Base-by-base conservation (phyloP, 192 early-diverging fungal genomes). In the Jimgerdemannia lactiflua region DNA sequence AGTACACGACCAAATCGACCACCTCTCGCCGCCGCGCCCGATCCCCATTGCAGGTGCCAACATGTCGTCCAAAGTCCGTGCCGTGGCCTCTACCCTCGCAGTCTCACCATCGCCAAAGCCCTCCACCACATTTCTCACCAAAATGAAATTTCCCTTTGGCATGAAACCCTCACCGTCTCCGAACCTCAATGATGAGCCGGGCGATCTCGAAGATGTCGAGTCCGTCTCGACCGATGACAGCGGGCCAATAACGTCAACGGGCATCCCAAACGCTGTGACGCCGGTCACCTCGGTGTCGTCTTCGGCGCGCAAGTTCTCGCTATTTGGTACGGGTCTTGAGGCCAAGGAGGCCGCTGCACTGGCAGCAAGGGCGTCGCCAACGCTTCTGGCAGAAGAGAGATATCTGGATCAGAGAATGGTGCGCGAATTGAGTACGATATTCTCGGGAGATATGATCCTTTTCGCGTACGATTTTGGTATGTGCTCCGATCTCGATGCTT, bases 381-480 rank as follows among this genome's bases (percentile, higher is more conserved):
- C 74, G n/a, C 77, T 79, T 4, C 77, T 82, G 39, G 4, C 73
- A 39, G 80, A 77, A 70, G 79, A 83, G 29, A 74, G 73, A 17
- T 39, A 69, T 3, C 72, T 89, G 70, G 88, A 89, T 39, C 72
- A 77, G 20, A 80, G 88, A 10, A 70, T 89, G 17, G 67, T 86
- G 3, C 77, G 78, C 20, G 85, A 89, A 73, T 76, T 89, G 3
- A 79, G 74, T 11, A 74, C 81, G 11, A 70, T 89, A 29, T 88
- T 89, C 75, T 74, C 81, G 9, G 75, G 74, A 3, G 67, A 73
- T 3, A 83, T 83, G 67, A 88, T 87, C 71, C 78, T 85, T 66
- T 88, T 83, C 64, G 83, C 88, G 8, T 81, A 78, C 64, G 81
- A 79, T 17, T 82, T 78, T 71, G 84, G 84, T 83, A 82, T 70